Base-by-base conservation (phyloP, 2,329 filamentous ascomycete genomes). In the Grosmannia serpens region DNA sequence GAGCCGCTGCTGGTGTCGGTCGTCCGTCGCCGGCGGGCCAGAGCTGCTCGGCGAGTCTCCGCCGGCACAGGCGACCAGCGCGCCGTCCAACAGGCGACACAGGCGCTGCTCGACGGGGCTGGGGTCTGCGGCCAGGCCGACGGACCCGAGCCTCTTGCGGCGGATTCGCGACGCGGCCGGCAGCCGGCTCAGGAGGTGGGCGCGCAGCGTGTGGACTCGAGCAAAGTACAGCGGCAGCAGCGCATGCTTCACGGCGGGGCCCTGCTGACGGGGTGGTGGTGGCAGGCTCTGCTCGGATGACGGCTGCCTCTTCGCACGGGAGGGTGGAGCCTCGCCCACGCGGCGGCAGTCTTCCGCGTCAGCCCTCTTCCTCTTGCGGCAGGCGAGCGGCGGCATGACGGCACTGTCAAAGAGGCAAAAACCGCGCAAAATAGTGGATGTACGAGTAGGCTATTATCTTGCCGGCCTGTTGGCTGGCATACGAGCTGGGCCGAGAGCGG, bases 151-250 rank as follows among this genome's bases (percentile, higher is more conserved):
- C 65, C 83, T 85, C 66, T 76, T 82, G 33, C 80, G 74, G 52
- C 83, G 74, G 57, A 84, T 68, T 58, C 78, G 87, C 6, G 89
- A 92, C 13, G 82, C 77, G n/a, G 70, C 64, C 0, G 88, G 86
- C 13, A 95, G 78, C 60, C 77, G 81, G 24, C 75, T 74, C 53
- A 91, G 74, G 46, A 91, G 74, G 72, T 89, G 88, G 59, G 86
- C 77, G 65, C 89, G 84, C 59, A 96, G 74, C 0, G 84, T 84
- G 58, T 82, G 70, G 15, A 91, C 79, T 53, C 77, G 71, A 9
- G 78, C 72, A 71, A 91, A 95, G 71, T 86, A 88, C 61, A 80
- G 79, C 52, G 77, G 77, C 59, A 95, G 76, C 38, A 94, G 78
- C 57, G 83, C 81, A 67, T 89, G 85, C 50, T 68, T 65, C 65